Evolutionary conservation across 2,329 filamentous ascomycete species (phyloP).

Genomic region (Cordyceps farinosa): DNA sequence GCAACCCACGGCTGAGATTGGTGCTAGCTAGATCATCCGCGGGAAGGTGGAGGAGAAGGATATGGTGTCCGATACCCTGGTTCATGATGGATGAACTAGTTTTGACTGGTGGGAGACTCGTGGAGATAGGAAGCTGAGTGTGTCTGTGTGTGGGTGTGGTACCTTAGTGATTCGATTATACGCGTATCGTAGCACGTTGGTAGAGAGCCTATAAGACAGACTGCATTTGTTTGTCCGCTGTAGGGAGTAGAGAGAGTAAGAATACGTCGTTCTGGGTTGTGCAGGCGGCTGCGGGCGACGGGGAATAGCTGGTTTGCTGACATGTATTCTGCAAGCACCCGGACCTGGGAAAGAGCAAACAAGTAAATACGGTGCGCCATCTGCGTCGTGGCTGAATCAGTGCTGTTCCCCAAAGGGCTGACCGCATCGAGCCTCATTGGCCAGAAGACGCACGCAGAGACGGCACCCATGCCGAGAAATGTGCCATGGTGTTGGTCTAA

Average conservation of each 20-base stretch:
- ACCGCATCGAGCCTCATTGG: not conserved
- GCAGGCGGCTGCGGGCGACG: no score
- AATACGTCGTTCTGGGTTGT: no score
- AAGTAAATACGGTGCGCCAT: not conserved
- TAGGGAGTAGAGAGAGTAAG: no score
- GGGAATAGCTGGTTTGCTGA: not conserved
- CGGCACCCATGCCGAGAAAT: not conserved
- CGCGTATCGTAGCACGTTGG: not conserved
- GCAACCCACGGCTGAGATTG: not conserved
- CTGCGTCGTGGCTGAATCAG: not conserved
- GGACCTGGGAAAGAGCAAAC: not conserved
- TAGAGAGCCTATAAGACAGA: not conserved
- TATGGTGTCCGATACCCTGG: not conserved
- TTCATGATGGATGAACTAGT: not conserved
- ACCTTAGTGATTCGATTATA: not conserved
- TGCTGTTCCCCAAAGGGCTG: not conserved
- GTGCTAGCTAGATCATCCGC: not conserved
- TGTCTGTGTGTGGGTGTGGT: not conserved
- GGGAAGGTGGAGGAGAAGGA: not conserved
- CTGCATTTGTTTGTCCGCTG: no score
- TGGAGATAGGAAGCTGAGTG: not conserved
- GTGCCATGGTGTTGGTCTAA: not conserved
- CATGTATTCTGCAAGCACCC: not conserved
- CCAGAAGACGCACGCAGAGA: not conserved
- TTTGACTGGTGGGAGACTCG: no score